These are phyloP conservation scores for Kazachstania africana DNA, from an alignment of 805 yeast genomes.

Conservation along the genomic window DNA sequence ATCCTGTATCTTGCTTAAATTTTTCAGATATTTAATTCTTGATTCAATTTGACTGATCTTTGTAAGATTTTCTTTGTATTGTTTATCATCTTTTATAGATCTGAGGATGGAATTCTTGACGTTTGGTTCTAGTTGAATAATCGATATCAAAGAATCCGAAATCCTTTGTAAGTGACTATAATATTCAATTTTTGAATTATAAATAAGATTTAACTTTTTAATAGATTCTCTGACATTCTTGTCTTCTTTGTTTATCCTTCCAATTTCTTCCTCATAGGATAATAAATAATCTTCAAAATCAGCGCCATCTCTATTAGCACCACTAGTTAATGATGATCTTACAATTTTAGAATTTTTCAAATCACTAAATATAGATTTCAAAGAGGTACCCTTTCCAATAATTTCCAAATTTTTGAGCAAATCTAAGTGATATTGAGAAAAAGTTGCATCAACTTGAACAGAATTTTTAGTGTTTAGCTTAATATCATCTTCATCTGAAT, in stretches of 20 bases:
- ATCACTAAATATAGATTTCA: conserved; percentile 24
- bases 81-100: conserved; percentile 13
- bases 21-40: conserved; percentile 38
- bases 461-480: conserved; percentile 10
- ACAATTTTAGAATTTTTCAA: conserved; percentile 22
- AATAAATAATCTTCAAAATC: conserved; percentile 20
- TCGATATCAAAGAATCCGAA: conserved; percentile 66
- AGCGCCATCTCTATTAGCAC: conserved; percentile 3
- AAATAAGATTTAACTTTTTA: conserved; percentile 47
- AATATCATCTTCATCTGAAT: conserved; percentile 16
- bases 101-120: conserved; percentile 10
- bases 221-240: conserved; percentile 31
- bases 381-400: conserved; percentile 14
- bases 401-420: conserved; percentile 17
- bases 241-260: conserved; percentile 14
- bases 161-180: conserved; percentile 75
- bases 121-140: conserved; percentile 23
- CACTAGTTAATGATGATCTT: conserved; percentile 4
- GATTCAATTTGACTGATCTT: conserved; percentile 25
- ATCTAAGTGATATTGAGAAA: conserved; percentile 23
- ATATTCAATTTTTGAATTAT: conserved; percentile 71
- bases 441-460: conserved; percentile 10
- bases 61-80: conserved; percentile 12
- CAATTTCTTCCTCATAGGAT: conserved; percentile 12
- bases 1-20: conserved; percentile 25